Base-by-base conservation (phyloP, 495 filamentous ascomycete genomes). In the Pyrenopolyporus hunteri region DNA sequence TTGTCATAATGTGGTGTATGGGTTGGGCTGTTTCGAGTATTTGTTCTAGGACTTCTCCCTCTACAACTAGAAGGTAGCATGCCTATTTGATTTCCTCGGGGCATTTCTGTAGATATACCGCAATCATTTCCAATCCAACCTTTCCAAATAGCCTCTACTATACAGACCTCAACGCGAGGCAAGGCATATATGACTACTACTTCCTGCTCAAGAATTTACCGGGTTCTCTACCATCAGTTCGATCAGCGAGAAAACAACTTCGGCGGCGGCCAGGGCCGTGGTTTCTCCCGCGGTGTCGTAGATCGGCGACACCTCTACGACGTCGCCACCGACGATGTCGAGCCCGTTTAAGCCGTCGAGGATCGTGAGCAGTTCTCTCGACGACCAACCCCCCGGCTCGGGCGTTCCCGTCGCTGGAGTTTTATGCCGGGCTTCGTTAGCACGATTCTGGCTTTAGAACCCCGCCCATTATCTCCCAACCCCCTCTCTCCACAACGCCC, bases 381-480 rank as follows among this genome's bases (percentile, higher is more conserved):
- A 92, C 1, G 85, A 83, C 92, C 92, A 96, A 1, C 92, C 92
- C 20, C 92, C 92, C 0, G 90, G 90, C 68, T 96, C 92, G 31
- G 90, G 85, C 0, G 92, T 96, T 16, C 92, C 92, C 1, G 92
- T 96, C 20, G 87, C 92, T 57, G 32, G 16, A 55, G 28, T 42
- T 8, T n/a, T 4, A 36, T 40, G 13, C 47, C 26, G 46, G 47
- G 17, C 9, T 19, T 13, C 17, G 36, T 57, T 28, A 64, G 33
- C 17, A 42, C n/a, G n/a, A n/a, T 14, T 28, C 19, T 46, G 19
- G 40, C 13, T 20, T 28, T 37, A 16, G 28, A 16, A 13, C 13
- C 87, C 1, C 80, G 80, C 85, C 85, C 89, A 2, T 33, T 6
- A 54, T 8, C 19, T 6, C 13, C n/a, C 6, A 14, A n/a, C n/a